Evolutionary conservation across 257 asterid species (phyloP).

Genomic region (Solanum sitiens): DNA sequence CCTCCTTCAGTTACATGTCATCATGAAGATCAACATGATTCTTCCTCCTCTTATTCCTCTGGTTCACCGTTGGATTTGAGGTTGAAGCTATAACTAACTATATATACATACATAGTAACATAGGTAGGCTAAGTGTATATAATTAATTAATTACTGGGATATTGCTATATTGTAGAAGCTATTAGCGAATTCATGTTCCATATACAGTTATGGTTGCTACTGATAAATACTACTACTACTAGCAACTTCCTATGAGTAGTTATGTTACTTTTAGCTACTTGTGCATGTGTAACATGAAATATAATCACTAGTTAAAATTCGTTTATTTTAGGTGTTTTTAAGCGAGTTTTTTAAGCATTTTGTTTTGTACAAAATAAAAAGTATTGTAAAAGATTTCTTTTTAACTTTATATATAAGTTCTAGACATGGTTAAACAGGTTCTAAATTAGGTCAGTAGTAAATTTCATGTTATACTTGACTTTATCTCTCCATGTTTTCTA

Average conservation of each 20-base stretch:
- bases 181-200: not conserved
- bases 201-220: not conserved
- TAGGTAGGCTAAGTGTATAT: not conserved
- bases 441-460: not conserved
- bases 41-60: conserved; percentile 19
- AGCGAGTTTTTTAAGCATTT: not conserved
- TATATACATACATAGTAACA: too few species aligned
- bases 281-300: not conserved
- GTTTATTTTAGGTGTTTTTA: not conserved
- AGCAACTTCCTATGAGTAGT: not conserved
- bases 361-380: not conserved
- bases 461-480: not conserved
- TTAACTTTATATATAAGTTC: not conserved
- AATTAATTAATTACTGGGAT: not conserved
- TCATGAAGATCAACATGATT: not conserved
- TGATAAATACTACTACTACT: not conserved
- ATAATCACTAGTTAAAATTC: not conserved
- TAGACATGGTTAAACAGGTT: not conserved
- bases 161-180: not conserved
- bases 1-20: conserved; percentile 7
- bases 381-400: not conserved
- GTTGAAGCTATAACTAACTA: conserved; percentile 36
- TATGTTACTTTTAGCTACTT: not conserved
- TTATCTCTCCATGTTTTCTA: not conserved
- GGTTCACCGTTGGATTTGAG: conserved; percentile 31